Base-by-base conservation (phyloP, 2,329 filamentous ascomycete genomes). In the Juglanconis sp. region DNA sequence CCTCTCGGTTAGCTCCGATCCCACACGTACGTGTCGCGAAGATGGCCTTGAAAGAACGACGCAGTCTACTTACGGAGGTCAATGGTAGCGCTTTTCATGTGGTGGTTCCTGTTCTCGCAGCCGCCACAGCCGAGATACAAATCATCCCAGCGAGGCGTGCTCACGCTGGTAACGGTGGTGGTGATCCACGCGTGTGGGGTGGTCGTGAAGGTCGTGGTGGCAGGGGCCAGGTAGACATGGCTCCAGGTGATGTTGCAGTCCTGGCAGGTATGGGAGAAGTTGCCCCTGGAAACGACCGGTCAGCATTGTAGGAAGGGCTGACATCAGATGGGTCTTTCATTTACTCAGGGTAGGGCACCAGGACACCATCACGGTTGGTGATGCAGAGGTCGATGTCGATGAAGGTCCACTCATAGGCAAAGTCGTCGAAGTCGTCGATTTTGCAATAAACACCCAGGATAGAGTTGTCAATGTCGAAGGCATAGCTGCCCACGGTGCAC, bases 401-500 rank as follows among this genome's bases (percentile, higher is more conserved):
- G 72, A 71, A 75, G 11, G 74, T 72, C 73, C 75, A 78, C 56
- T 76, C 73, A 65, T 76, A 77, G 30, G 67, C 70, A 58, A 68
- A 77, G 5, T 67, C 47, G 1, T 62, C 67, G 62, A 66, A 69
- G 63, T 76, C 64, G 48, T 73, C 63, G 54, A 76, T 74, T 60
- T 74, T 72, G 68, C 76, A 78, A 64, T 75, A 77, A 65, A 75
- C 68, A 36, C 74, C 74, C 1, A 78, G 70, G 58, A 65, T 72
- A 59, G 65, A 68, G 42, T 67, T 68, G 3, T 46, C 13, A 4
- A n/a, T 17, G 7, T 67, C 65, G 38, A 77, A 63, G 47, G 70
- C 64, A 46, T 70, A 70, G 3, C 71, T 73, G 53, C 71, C 67
- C 66, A 72, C 73, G n/a, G 71, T 73, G 63, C 76, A 78, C 57